Conservation (phyloP, 1,139 yeast genomes). For the Pichia sp. region DNA sequence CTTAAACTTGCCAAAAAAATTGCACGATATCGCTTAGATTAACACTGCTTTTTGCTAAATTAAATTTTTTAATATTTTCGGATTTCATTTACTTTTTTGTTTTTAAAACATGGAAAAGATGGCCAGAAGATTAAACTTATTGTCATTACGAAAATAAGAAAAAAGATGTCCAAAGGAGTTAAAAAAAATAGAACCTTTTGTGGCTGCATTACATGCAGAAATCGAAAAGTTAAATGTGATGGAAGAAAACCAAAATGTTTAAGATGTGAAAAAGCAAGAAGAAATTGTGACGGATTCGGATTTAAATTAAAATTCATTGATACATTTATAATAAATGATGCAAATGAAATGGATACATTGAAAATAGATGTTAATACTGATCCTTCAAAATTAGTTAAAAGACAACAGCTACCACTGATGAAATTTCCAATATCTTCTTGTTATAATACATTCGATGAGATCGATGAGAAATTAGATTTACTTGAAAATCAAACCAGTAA, state of each 20-base stretch:
- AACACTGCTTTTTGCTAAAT: too few species aligned
- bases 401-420: constrained; percentile 70
- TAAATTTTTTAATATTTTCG: too few species aligned
- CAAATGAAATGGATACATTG: constrained; percentile 16
- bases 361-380: constrained; percentile 10
- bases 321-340: constrained; percentile 30
- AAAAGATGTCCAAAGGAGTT: neutral
- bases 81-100: too few species aligned
- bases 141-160: neutral
- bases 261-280: constrained; percentile 34
- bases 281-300: constrained; percentile 74
- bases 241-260: constrained; percentile 25
- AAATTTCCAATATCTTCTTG: constrained; percentile 46
- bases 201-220: constrained; percentile 28
- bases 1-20: neutral
- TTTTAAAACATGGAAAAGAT: too few species aligned
- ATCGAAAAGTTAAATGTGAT: constrained; percentile 29
- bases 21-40: neutral
- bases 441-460: constrained; percentile 67
- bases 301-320: constrained; percentile 70
- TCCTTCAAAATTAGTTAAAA: constrained; percentile 25
- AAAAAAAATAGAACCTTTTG: constrained; percentile 23
- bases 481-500: constrained; percentile 30
- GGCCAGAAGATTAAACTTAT: too few species aligned
- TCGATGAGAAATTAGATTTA: constrained; percentile 61